Base-by-base conservation (phyloP, 441 rosid species). In the Arabidopsis hybrid region DNA sequence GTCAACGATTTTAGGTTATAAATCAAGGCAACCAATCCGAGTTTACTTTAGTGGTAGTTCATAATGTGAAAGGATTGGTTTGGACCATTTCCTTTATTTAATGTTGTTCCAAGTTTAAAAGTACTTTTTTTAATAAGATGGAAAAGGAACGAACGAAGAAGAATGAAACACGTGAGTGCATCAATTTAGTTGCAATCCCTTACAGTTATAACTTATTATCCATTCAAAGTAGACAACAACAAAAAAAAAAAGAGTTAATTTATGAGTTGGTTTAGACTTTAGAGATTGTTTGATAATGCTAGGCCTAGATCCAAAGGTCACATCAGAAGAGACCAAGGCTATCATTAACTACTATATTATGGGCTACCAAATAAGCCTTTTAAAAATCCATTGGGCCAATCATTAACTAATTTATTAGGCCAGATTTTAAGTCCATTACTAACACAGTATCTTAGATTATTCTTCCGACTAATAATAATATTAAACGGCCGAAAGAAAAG, bases 141-240 rank as follows among this genome's bases (percentile, higher is more conserved):
- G 40, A 49, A 60, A 59, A 9, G 14, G 45, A 49, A 66, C 53
- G 39, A 74, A 56, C 6, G 31, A 66, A 67, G 46, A 59, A 67
- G 61, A 16, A 52, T 34, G 78, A 67, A 67, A 67, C 73, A 67
- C 63, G 73, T 67, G 73, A 75, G 40, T n/a, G 55, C 46, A 66
- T 73, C 29, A 16, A 56, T 66, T 29, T 58, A 31, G 67, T 67
- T 73, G 57, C 57, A 34, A 26, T 26, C 29, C 29, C 29, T 72
- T 13, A 45, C 17, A 45, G 34, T 40, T n/a, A n/a, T n/a, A n/a
- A n/a, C n/a, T n/a, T n/a, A n/a, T 40, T 52, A n/a, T n/a, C n/a
- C 17, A 72, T 53, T 4, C 35, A 32, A 39, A 39, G n/a, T 5
- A 12, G 11, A n/a, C n/a, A n/a, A 40, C 6, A 52, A n/a, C 4